phyloP scores from a whole-genome alignment of 73 alveolate genomes.

The Halteria grandinella region DNA sequence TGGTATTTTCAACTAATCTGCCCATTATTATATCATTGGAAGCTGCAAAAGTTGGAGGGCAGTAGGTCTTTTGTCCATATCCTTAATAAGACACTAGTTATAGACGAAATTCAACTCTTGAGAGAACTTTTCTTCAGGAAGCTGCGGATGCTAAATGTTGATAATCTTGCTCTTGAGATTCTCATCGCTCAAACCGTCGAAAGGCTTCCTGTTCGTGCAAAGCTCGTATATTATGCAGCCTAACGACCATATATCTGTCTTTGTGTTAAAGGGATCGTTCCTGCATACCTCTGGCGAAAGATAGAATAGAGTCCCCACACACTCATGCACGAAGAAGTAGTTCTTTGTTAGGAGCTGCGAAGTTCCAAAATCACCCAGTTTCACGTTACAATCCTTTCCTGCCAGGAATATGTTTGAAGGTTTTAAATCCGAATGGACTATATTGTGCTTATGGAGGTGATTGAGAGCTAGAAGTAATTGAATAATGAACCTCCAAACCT shows the following conservation, averaged over 20 bases:
- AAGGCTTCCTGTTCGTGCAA: slow-evolving; percentile 70
- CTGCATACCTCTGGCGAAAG: slow-evolving; percentile 68
- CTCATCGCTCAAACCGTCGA: slow-evolving; percentile 79
- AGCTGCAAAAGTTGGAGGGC: too few relatives aligned
- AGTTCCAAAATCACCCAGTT: slow-evolving; percentile 58
- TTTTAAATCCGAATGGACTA: slow-evolving; percentile 56
- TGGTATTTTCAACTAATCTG: too few relatives aligned
- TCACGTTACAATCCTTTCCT: slow-evolving; percentile 34
- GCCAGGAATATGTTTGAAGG: slow-evolving; percentile 50
- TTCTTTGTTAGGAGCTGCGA: slow-evolving; percentile 60
- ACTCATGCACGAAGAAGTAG: slow-evolving; percentile 4
- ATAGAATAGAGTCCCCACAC: slow-evolving; percentile 68
- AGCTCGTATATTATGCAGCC: slow-evolving; percentile 86
- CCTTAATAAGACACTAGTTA: slow-evolving; percentile 67
- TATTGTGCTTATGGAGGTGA: slow-evolving; percentile 15
- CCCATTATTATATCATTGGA: too few relatives aligned
- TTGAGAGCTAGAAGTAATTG: slow-evolving; percentile 30
- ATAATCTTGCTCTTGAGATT: slow-evolving; percentile 85
- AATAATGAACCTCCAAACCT: slow-evolving; percentile 7
- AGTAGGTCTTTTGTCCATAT: slow-evolving; percentile 75
- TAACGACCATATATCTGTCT: slow-evolving; percentile 71
- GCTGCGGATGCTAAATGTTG: slow-evolving; percentile 78
- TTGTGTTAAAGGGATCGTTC: slow-evolving; percentile 49
- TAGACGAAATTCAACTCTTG: slow-evolving; percentile 73
- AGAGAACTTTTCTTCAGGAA: slow-evolving; percentile 78